These are phyloP conservation scores for Suhomyces sp. DNA, from an alignment of 805 yeast species.

Conservation along the genomic window DNA sequence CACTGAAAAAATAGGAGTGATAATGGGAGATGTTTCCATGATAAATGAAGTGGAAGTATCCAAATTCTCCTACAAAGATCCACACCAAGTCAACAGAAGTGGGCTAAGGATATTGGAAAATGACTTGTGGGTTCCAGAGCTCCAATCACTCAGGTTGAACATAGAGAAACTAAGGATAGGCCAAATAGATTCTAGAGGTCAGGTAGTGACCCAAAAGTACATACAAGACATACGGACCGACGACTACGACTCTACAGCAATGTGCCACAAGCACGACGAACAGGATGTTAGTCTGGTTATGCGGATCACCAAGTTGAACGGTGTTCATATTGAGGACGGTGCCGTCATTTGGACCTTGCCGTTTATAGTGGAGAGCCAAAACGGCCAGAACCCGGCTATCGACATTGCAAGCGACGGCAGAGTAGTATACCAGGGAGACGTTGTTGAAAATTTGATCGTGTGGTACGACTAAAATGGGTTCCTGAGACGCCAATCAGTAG, in stretches of 20 bases:
- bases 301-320: conserved; percentile 33
- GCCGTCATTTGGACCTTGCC: conserved; percentile 31
- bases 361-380: conserved; percentile 10
- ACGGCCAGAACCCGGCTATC: conserved; percentile 11
- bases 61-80: conserved; percentile 10
- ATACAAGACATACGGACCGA: conserved; percentile 12
- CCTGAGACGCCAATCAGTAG: not conserved
- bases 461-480: conserved; percentile 13
- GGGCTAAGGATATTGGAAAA: conserved; percentile 10
- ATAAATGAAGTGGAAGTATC: conserved; percentile 26
- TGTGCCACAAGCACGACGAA: conserved; percentile 1
- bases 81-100: conserved; percentile 10
- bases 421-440: conserved; percentile 24
- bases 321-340: conserved; percentile 22
- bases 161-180: conserved; percentile 46
- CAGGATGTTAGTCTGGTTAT: conserved; percentile 16
- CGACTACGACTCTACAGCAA: conserved; percentile 1
- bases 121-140: conserved; percentile 39
- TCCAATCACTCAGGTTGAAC: conserved; percentile 42
- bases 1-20: conserved; percentile 24
- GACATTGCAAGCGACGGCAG: conserved; percentile 19
- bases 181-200: conserved; percentile 39
- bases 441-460: conserved; percentile 31
- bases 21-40: conserved; percentile 27
- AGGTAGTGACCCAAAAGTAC: conserved; percentile 25